These are phyloP conservation scores for Leccinellum luteum DNA, from an alignment of 768 basidiomycete species.

Conservation along the genomic window DNA sequence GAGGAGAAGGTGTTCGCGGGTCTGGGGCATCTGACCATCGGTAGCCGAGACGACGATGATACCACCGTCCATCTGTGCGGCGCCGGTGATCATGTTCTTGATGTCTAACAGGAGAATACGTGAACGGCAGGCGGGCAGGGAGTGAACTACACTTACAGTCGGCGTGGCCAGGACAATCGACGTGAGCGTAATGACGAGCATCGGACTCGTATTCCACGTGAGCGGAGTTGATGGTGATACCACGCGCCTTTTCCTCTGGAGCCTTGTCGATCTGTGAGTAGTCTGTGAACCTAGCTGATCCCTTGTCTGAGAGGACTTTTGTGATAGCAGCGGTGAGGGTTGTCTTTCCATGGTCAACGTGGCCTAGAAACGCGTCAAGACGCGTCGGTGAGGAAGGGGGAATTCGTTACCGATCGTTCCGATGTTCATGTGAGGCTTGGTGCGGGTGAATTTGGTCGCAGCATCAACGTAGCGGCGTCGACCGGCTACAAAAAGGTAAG, in stretches of 20 bases:
- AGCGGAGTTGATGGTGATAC: constrained; percentile 98
- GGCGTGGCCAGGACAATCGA: constrained; percentile 96
- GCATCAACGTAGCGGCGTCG: constrained; percentile 74
- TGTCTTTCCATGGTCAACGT: constrained; percentile 98
- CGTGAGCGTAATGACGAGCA: constrained; percentile 91
- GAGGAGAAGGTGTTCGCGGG: constrained; percentile 94
- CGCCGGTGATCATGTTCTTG: constrained; percentile 99
- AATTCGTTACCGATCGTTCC: constrained; percentile 73
- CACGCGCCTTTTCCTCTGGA: constrained; percentile 98
- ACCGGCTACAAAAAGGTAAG: neutral
- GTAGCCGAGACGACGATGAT: constrained; percentile 97
- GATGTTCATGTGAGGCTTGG: constrained; percentile 93
- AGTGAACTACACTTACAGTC: constrained; percentile 61
- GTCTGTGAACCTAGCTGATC: constrained; percentile 85
- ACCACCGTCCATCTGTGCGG: constrained; percentile 96
- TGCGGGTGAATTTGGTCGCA: constrained; percentile 57
- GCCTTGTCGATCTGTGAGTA: constrained; percentile 99
- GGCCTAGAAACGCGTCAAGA: constrained; percentile 44
- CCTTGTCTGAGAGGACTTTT: constrained; percentile 77
- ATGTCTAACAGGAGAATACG: constrained; percentile 54
- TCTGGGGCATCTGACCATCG: constrained; percentile 99
- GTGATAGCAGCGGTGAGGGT: constrained; percentile 96
- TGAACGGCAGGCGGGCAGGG: constrained; percentile 3
- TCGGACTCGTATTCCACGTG: constrained; percentile 98
- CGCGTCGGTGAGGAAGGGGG: constrained; percentile 9